Evolutionary conservation across 2,329 filamentous ascomycete species (phyloP).

Genomic region (Dactylellina sp.): DNA sequence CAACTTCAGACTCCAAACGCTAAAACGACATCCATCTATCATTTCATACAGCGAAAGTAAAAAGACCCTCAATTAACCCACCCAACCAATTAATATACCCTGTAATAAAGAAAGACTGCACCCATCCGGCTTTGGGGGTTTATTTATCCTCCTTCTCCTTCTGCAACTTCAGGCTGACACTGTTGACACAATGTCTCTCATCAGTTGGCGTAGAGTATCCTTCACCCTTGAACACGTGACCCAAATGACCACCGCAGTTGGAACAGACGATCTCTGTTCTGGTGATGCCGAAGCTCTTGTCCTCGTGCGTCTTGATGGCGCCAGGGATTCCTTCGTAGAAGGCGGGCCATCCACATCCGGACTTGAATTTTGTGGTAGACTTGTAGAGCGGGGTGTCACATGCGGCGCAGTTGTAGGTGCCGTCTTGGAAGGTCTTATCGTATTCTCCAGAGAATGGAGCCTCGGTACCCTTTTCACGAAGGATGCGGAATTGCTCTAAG

Average conservation of each 20-base stretch:
- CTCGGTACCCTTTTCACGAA: constrained; percentile 93
- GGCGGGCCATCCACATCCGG: constrained; percentile 95
- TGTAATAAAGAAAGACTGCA: background rate
- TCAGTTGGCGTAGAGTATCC: constrained; percentile 86
- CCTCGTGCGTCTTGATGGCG: constrained; percentile 84
- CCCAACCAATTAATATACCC: no score
- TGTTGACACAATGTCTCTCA: constrained; percentile 97
- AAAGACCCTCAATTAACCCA: background rate
- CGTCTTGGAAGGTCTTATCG: constrained; percentile 84
- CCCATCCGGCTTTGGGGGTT: no score
- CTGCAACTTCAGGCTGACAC: constrained; percentile 85
- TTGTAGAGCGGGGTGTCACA: constrained; percentile 91
- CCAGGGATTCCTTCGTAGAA: constrained; percentile 96
- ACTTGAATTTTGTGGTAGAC: constrained; percentile 93
- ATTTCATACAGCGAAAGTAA: background rate
- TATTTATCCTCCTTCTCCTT: constrained; percentile 62
- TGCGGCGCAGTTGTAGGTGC: constrained; percentile 87
- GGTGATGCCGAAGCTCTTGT: constrained; percentile 81
- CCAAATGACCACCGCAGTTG: constrained; percentile 92
- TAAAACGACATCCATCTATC: constrained; percentile 23
- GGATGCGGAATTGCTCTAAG: constrained; percentile 91
- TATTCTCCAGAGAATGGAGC: constrained; percentile 81
- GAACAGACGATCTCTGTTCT: constrained; percentile 93
- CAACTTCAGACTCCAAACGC: constrained; percentile 12
- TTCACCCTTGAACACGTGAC: constrained; percentile 92